Evolutionary conservation across 257 asterid genomes (phyloP).

Genomic region (Solanum bukasovii): DNA sequence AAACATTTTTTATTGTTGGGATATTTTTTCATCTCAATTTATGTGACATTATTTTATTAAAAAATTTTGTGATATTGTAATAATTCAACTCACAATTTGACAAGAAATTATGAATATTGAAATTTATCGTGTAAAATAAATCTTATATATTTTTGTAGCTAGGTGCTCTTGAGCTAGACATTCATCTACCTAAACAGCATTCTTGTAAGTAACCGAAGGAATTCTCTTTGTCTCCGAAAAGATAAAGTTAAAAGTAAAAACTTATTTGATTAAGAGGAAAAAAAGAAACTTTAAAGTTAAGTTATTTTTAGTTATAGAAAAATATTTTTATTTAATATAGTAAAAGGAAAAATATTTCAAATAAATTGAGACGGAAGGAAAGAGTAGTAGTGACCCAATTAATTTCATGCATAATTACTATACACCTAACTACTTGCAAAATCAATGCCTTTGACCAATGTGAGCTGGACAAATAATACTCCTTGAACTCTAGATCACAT

Average conservation of each 20-base stretch:
- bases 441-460: not conserved
- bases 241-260: not conserved
- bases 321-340: not conserved
- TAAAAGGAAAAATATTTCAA: not conserved
- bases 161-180: not conserved
- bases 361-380: not conserved
- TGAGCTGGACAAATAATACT: not conserved
- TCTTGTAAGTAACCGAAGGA: not conserved
- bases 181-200: not conserved
- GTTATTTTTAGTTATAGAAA: not conserved
- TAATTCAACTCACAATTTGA: not conserved
- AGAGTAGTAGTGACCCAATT: not conserved
- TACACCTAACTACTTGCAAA: not conserved
- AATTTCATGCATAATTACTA: not conserved
- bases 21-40: not conserved
- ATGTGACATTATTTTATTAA: too few species aligned
- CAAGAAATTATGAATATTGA: not conserved
- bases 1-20: not conserved
- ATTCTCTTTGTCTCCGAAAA: not conserved
- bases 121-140: not conserved
- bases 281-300: not conserved
- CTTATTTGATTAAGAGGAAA: not conserved
- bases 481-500: not conserved
- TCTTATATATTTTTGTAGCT: not conserved
- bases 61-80: fast-evolving